These are phyloP conservation scores for Apiotrichum brassicae DNA, from an alignment of 1,284 basidiomycete genomes.

Conservation along the genomic window DNA sequence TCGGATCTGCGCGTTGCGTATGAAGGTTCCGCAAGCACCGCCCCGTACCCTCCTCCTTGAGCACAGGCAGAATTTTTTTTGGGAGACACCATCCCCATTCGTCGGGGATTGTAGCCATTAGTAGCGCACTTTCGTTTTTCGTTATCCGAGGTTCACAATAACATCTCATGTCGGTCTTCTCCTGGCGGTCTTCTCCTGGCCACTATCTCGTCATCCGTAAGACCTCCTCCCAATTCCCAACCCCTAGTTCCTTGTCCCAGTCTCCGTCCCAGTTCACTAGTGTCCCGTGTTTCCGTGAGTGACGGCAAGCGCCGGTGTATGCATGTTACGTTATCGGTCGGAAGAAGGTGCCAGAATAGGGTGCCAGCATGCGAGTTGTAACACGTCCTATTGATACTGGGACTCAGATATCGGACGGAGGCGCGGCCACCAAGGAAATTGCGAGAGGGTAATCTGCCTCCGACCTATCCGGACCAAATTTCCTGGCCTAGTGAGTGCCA, in stretches of 20 bases:
- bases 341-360: no score
- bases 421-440: no score
- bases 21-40: not conserved
- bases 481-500: no score
- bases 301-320: not conserved
- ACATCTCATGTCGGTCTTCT: not conserved
- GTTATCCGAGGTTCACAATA: no score
- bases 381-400: no score
- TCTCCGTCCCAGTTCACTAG: not conserved
- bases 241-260: not conserved
- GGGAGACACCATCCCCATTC: not conserved
- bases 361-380: no score
- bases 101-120: not conserved
- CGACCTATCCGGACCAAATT: no score
- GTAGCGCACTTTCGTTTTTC: not conserved
- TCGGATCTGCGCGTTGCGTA: constrained; percentile 2
- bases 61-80: not conserved
- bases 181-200: no score
- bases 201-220: no score
- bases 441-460: no score
- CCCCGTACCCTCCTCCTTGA: constrained; percentile 1
- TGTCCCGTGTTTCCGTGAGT: not conserved
- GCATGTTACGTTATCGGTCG: constrained; percentile 1
- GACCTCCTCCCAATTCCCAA: not conserved
- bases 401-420: no score